Evolutionary conservation across 331 rosid genomes (phyloP).

Genomic region (Acacia concinna): DNA sequence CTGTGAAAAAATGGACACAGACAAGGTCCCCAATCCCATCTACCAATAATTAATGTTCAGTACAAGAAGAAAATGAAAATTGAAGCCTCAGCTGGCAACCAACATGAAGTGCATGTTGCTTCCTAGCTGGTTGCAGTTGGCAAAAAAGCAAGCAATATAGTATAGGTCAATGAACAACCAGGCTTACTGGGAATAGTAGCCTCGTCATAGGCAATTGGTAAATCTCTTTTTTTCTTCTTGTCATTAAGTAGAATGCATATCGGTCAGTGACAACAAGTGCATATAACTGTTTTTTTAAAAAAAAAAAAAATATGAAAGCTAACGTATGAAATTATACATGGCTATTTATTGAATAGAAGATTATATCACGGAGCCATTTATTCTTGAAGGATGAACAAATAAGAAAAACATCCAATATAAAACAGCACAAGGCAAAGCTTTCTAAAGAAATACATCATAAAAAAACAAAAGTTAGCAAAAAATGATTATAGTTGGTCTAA

Average conservation of each 20-base stretch:
- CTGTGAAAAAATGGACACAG: background rate
- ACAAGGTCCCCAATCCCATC: background rate
- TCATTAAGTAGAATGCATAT: background rate
- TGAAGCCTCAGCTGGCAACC: background rate
- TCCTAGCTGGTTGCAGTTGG: conserved; percentile 4
- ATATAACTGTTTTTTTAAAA: background rate
- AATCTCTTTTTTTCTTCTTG: background rate
- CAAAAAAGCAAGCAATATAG: background rate
- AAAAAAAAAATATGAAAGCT: background rate
- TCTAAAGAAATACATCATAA: conserved; percentile 3
- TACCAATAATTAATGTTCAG: background rate
- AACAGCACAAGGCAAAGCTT: background rate
- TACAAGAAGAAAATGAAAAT: background rate
- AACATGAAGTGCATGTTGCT: background rate
- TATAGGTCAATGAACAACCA: background rate
- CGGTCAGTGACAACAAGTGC: background rate
- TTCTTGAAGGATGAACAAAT: background rate
- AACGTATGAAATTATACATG: background rate
- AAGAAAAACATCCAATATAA: background rate
- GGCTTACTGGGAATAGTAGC: background rate
- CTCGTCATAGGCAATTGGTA: background rate
- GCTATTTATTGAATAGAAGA: background rate
- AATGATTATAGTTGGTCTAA: background rate
- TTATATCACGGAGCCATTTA: background rate
- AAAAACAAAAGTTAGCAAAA: background rate